phyloP scores from a whole-genome alignment of 768 basidiomycete genomes.

The Collybiopsis luxurians region DNA sequence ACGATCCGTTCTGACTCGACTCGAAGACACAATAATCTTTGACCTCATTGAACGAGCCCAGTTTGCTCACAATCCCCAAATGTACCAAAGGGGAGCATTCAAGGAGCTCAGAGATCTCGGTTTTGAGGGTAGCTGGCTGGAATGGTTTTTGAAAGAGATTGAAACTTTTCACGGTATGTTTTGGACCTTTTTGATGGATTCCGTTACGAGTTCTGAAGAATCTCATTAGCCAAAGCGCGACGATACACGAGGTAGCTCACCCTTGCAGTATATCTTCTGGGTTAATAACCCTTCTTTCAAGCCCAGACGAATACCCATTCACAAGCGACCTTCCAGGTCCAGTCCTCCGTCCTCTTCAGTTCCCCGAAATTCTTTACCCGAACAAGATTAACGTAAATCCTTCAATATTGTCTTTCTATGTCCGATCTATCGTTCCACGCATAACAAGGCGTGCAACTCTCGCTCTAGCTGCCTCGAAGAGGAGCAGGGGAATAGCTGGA shows the following conservation, averaged over 20 bases:
- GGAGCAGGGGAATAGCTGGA: slow-evolving; percentile 61
- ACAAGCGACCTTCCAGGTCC: slow-evolving; percentile 77
- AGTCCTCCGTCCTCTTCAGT: slow-evolving; percentile 67
- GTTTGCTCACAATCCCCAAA: slow-evolving; percentile 89
- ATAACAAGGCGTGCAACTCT: slow-evolving; percentile 77
- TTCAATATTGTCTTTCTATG: slow-evolving; percentile 88
- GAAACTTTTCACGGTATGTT: slow-evolving; percentile 90
- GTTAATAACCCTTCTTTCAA: slow-evolving; percentile 25
- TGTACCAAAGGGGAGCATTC: slow-evolving; percentile 82
- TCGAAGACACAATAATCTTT: slow-evolving; percentile 99
- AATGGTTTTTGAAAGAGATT: slow-evolving; percentile 96
- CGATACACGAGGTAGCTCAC: slow-evolving; percentile 80
- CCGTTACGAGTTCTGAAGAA: slow-evolving; percentile 4
- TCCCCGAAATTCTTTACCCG: slow-evolving; percentile 76
- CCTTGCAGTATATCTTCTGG: not conserved
- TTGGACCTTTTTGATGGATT: not conserved
- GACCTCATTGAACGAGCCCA: slow-evolving; percentile 95
- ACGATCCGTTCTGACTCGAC: slow-evolving; percentile 77
- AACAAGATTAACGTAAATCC: slow-evolving; percentile 85
- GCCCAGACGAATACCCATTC: slow-evolving; percentile 99
- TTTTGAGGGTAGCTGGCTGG: slow-evolving; percentile 88
- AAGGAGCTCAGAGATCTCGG: slow-evolving; percentile 69
- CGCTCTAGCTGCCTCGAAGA: slow-evolving; percentile 61
- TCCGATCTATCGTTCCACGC: slow-evolving; percentile 80
- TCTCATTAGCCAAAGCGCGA: slow-evolving; percentile 77